Conservation (phyloP, 1,284 basidiomycete species). For the Marasmius sp. region DNA sequence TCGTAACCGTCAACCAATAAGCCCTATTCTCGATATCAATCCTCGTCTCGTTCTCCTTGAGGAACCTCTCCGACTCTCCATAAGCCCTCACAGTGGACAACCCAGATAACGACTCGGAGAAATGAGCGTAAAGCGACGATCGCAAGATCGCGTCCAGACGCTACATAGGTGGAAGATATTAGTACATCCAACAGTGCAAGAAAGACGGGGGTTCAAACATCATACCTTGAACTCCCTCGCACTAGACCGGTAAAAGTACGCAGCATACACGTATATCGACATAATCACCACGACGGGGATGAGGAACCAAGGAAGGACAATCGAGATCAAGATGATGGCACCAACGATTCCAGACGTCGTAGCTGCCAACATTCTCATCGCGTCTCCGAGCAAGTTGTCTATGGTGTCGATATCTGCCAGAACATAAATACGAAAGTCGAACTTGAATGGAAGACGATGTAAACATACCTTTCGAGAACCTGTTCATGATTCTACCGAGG, state of each 20-base stretch:
- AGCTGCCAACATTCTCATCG: constrained; percentile 73
- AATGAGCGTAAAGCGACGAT: constrained; percentile 80
- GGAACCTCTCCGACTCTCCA: constrained; percentile 69
- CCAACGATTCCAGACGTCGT: constrained; percentile 69
- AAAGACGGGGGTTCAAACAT: too few species aligned
- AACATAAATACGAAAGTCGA: too few species aligned
- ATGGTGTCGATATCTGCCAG: constrained; percentile 75
- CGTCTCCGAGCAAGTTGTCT: constrained; percentile 77
- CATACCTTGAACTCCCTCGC: constrained; percentile 69
- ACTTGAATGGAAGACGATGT: too few species aligned
- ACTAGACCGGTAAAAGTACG: constrained; percentile 83
- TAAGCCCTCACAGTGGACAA: constrained; percentile 89
- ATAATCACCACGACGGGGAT: constrained; percentile 66
- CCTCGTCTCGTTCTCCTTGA: constrained; percentile 71
- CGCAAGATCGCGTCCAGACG: constrained; percentile 56
- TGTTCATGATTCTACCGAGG: constrained; percentile 87
- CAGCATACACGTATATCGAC: constrained; percentile 61
- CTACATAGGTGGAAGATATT: background rate
- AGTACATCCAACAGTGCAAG: too few species aligned
- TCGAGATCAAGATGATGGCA: constrained; percentile 76
- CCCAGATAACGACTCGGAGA: constrained; percentile 86
- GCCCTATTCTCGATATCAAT: constrained; percentile 85
- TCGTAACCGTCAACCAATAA: constrained; percentile 62
- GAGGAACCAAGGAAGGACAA: constrained; percentile 85
- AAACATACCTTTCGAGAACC: constrained; percentile 56